Evolutionary conservation across 345 rosid species (phyloP), one percentile per base, ranked within the genome.

Genomic region (Isatis tinctoria): DNA sequence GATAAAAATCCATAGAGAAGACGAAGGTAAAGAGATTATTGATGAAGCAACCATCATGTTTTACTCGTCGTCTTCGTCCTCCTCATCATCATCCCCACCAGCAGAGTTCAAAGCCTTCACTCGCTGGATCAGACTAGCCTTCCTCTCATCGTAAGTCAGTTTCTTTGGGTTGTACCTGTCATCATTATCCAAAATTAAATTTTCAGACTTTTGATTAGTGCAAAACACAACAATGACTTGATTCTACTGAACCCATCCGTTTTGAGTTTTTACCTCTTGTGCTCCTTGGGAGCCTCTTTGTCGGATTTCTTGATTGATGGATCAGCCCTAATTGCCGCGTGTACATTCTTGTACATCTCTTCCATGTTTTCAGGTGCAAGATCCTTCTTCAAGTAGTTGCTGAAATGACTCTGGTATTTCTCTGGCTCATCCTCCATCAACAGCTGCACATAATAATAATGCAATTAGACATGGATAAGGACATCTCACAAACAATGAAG

Each of bases 341-440:
- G 76, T 27, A 72, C 76, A 10, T 41, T 52, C 63, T 63, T 72
- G 54, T 72, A 72, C 63, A 72, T 2, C 70, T 72, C 76, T 39
- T 62, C 76, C 1, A 63, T 72, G 63, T 28, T 52, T 6, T 72
- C 76, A 4, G 76, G 63, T 39, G 36, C 63, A 53, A 72, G 45
- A 2, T 49, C 76, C 6, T 32, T 63, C 63, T 63, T 63, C 9
- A 72, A 28, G 70, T 52, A 72, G 0, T 28, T 68, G 57, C 76
- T 63, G 70, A 72, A 72, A 10, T 62, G 76, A 30, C 45, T 51
- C 28, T 72, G 76, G 7, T 51, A 63, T 28, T 72, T 62, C 62
- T 72, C 76, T 41, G 76, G 76, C 81, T 79, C 79, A 88, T 93
- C 69, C 16, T 72, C 76, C 14, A 30, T 24, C 70, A 72, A 72